phyloP scores from a whole-genome alignment of 495 filamentous ascomycete species.

The Evansstolkia leycettana region DNA sequence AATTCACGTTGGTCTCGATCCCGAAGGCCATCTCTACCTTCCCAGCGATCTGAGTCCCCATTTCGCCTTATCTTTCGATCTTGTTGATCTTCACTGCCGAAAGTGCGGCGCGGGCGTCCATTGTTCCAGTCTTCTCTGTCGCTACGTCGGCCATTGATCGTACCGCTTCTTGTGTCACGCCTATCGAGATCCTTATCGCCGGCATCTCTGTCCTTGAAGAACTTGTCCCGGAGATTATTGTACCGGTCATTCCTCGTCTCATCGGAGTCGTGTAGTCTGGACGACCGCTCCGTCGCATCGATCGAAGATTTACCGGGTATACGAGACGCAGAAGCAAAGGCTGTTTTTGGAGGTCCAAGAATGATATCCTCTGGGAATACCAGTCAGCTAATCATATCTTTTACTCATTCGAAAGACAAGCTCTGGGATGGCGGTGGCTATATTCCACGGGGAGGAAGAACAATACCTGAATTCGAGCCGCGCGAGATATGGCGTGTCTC shows the following conservation, averaged over 20 bases:
- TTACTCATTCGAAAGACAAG: too few relatives aligned
- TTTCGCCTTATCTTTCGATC: conserved; percentile 42
- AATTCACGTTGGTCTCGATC: conserved; percentile 37
- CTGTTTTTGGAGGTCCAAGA: conserved; percentile 76
- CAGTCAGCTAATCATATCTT: background rate
- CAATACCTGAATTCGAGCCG: conserved; percentile 44
- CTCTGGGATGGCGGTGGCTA: too few relatives aligned
- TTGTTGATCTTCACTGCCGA: conserved; percentile 36
- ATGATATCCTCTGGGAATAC: conserved; percentile 63
- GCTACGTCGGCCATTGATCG: conserved; percentile 30
- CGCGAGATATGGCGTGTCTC: conserved; percentile 51
- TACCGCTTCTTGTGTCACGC: conserved; percentile 24
- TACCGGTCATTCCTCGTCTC: conserved; percentile 45
- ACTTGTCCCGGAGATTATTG: conserved; percentile 44
- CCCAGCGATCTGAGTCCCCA: conserved; percentile 53
- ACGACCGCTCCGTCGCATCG: conserved; percentile 32
- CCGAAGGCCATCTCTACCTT: conserved; percentile 28
- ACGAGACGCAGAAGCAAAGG: conserved; percentile 72
- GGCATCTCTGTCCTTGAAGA: conserved; percentile 35
- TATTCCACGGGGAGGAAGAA: background rate
- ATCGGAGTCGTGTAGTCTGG: conserved; percentile 36
- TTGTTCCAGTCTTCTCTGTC: conserved; percentile 49
- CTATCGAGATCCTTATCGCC: conserved; percentile 31
- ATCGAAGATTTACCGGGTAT: conserved; percentile 41
- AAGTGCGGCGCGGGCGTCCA: conserved; percentile 38